Evolutionary conservation across 140 eudicot genomes (phyloP).

Genomic region (Senecio squalidus): DNA sequence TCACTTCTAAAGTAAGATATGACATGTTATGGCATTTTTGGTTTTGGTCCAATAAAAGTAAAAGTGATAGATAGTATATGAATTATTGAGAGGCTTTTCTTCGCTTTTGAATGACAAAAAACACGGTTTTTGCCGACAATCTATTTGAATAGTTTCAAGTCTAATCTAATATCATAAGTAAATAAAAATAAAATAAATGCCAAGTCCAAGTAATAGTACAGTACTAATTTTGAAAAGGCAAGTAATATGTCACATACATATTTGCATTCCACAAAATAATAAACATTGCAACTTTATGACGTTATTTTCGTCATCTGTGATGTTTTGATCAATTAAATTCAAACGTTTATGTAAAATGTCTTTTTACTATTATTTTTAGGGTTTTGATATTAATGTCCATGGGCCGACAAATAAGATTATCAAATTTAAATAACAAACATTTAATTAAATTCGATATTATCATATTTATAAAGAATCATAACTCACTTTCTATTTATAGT

Average conservation of each 20-base stretch:
- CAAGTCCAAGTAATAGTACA: background rate
- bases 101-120: background rate
- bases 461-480: too few relatives aligned
- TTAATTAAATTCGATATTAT: too few relatives aligned
- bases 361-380: too few relatives aligned
- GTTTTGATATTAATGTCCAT: too few relatives aligned
- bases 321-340: background rate
- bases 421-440: too few relatives aligned
- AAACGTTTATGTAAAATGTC: too few relatives aligned
- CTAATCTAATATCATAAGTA: background rate
- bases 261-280: background rate
- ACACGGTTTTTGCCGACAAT: conserved; percentile 11
- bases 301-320: background rate
- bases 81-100: background rate
- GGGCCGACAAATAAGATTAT: too few relatives aligned
- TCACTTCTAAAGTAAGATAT: background rate
- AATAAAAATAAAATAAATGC: background rate
- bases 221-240: background rate
- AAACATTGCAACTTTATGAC: background rate
- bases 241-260: background rate
- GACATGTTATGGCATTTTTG: conserved; percentile 7
- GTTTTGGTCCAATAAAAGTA: background rate
- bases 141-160: background rate
- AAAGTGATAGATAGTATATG: too few relatives aligned
- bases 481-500: too few relatives aligned